Evolutionary conservation across 768 basidiomycete species (phyloP).

Genomic region (Termitomyces sp.): DNA sequence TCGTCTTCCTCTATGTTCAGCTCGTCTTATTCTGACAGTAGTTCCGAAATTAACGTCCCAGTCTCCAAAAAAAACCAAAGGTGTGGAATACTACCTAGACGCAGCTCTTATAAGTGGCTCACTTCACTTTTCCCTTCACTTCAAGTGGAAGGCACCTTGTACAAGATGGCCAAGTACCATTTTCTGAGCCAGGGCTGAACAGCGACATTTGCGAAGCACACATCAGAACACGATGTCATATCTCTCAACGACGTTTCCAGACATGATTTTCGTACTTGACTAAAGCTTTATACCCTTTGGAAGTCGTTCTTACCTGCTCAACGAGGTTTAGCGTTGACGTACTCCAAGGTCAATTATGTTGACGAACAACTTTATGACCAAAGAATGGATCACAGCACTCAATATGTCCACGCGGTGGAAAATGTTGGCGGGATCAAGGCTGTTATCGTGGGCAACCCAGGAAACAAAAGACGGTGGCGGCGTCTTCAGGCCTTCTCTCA

Average conservation of each 20-base stretch:
- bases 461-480: too few relatives aligned
- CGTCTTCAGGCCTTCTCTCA: too few relatives aligned
- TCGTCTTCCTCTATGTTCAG: neutral
- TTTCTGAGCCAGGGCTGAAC: neutral
- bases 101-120: neutral
- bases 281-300: constrained; percentile 1
- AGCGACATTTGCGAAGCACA: neutral
- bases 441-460: too few relatives aligned
- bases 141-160: neutral
- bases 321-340: neutral
- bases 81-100: neutral
- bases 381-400: neutral
- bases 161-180: neutral
- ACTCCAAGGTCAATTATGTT: neutral
- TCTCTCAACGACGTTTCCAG: neutral
- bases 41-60: neutral
- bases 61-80: neutral
- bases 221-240: neutral
- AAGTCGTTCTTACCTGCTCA: neutral
- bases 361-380: neutral
- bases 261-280: neutral
- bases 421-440: too few relatives aligned
- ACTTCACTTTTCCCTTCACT: too few relatives aligned
- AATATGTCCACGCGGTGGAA: neutral
- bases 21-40: neutral